These are phyloP conservation scores for Aspergillus terreus DNA, from an alignment of 2,329 filamentous ascomycete species.

Conservation along the genomic window DNA sequence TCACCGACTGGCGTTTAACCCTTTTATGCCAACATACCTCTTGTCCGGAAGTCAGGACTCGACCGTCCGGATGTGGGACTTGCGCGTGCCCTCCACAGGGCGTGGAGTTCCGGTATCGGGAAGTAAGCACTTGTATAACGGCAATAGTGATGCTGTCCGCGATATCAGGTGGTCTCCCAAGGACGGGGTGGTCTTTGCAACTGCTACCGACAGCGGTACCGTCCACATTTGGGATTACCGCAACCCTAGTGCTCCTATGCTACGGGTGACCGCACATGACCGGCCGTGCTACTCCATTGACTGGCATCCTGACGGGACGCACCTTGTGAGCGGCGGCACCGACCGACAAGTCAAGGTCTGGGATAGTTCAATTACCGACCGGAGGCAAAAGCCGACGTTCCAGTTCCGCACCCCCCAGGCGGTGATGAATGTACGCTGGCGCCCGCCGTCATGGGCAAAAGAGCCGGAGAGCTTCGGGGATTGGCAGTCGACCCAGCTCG, in stretches of 20 bases:
- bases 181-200: slow-evolving; percentile 60
- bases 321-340: slow-evolving; percentile 59
- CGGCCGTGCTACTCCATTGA: slow-evolving; percentile 60
- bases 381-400: slow-evolving; percentile 57
- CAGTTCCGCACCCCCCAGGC: slow-evolving; percentile 59
- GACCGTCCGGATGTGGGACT: slow-evolving; percentile 62
- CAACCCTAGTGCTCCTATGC: slow-evolving; percentile 52
- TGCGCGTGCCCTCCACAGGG: slow-evolving; percentile 50
- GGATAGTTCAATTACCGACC: slow-evolving; percentile 54
- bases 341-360: slow-evolving; percentile 62
- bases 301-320: slow-evolving; percentile 65
- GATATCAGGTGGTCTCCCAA: slow-evolving; percentile 64
- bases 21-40: slow-evolving; percentile 56
- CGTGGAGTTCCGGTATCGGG: slow-evolving; percentile 50
- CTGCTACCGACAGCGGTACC: slow-evolving; percentile 61
- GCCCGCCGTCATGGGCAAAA: slow-evolving; percentile 55
- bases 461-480: slow-evolving; percentile 50
- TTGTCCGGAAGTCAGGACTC: slow-evolving; percentile 64
- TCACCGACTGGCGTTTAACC: slow-evolving; percentile 63
- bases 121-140: slow-evolving; percentile 53
- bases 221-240: slow-evolving; percentile 64
- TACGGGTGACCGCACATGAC: slow-evolving; percentile 61
- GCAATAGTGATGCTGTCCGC: slow-evolving; percentile 59
- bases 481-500: slow-evolving; percentile 60
- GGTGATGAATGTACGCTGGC: slow-evolving; percentile 61